These are phyloP conservation scores for Hansenula sp. DNA, from an alignment of 1,139 yeast species.

Conservation along the genomic window DNA sequence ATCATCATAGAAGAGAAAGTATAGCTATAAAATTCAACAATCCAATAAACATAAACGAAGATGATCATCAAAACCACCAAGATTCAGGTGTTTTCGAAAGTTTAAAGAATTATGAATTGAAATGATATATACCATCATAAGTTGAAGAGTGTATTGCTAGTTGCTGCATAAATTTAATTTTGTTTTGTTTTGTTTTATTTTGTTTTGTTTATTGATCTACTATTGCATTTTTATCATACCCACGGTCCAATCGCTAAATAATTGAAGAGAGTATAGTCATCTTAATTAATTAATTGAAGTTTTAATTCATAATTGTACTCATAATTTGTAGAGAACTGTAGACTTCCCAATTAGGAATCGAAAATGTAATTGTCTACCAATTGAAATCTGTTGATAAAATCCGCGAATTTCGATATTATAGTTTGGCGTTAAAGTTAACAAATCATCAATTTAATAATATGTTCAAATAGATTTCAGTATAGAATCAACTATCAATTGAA, in stretches of 20 bases:
- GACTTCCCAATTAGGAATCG: slow-evolving; percentile 1
- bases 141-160: too few species aligned
- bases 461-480: too few species aligned
- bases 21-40: slow-evolving; percentile 22
- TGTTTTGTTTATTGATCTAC: too few species aligned
- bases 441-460: too few species aligned
- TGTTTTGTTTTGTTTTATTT: not conserved
- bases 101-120: slow-evolving; percentile 1
- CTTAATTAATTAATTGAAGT: too few species aligned
- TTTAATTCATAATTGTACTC: too few species aligned
- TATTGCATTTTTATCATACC: too few species aligned
- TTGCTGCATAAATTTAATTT: too few species aligned
- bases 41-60: slow-evolving; percentile 11
- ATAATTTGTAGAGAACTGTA: not conserved
- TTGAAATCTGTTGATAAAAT: too few species aligned
- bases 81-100: not conserved
- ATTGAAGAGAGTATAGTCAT: too few species aligned
- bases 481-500: not conserved
- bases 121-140: not conserved
- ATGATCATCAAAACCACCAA: not conserved
- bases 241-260: too few species aligned
- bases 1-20: slow-evolving; percentile 24
- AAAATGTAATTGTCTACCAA: not conserved
- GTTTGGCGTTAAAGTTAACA: not conserved
- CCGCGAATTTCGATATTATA: not conserved